phyloP scores from a whole-genome alignment of 768 basidiomycete species.

The Rhodotorula kratochvilovae region DNA sequence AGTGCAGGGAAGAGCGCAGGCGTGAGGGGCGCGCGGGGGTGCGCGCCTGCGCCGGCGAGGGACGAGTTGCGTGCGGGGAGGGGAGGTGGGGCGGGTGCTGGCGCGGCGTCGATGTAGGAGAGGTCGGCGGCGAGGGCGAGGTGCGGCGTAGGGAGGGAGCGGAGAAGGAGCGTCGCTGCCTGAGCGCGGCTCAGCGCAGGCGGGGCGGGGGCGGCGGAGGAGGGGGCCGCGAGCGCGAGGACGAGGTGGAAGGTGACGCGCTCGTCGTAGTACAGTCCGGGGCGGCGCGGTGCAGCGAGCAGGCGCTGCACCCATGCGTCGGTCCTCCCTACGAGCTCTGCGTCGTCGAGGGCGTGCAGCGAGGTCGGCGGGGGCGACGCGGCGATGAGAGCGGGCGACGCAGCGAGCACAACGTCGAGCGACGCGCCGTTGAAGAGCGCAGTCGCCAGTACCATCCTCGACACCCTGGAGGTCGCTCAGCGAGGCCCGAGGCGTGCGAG shows the following conservation, averaged over 20 bases:
- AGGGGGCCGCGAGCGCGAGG: background rate
- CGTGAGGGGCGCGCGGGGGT: conserved; percentile 2
- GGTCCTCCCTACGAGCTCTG: background rate
- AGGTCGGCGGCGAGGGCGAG: conserved; percentile 14
- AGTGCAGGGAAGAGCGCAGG: conserved; percentile 6
- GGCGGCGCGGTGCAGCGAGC: background rate
- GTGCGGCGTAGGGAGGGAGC: conserved; percentile 3
- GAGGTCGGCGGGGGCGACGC: background rate
- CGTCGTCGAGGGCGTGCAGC: background rate
- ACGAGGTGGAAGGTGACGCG: background rate
- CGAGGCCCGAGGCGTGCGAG: too few species aligned
- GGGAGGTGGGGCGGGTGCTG: background rate
- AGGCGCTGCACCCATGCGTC: conserved; percentile 7
- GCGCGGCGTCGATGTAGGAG: conserved; percentile 10
- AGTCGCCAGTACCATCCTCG: background rate
- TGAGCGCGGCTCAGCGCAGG: conserved; percentile 5
- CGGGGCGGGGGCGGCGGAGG: background rate
- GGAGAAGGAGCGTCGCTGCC: conserved; percentile 11
- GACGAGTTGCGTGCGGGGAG: background rate
- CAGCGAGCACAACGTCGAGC: conserved; percentile 4
- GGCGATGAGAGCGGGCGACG: background rate
- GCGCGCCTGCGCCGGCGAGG: background rate
- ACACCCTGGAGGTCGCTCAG: too few species aligned
- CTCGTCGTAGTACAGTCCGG: conserved; percentile 9
- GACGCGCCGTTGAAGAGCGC: background rate